phyloP scores from a whole-genome alignment of 176 grass and related monocot genomes.

The Carex kokanica region DNA sequence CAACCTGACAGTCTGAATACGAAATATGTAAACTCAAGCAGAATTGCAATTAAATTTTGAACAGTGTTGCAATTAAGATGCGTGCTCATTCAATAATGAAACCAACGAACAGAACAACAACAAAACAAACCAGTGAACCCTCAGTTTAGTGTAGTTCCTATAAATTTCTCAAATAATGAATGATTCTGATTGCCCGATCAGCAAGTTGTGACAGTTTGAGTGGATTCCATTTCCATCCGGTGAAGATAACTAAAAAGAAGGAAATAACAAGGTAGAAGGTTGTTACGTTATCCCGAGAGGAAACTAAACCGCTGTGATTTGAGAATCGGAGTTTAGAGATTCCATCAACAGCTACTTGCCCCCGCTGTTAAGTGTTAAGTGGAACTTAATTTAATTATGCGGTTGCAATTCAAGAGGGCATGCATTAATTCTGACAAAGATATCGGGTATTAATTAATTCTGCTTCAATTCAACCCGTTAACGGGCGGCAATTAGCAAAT shows the following conservation, averaged over 20 bases:
- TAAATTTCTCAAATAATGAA: no score
- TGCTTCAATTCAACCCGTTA: no score
- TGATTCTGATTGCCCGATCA: no score
- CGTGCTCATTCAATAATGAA: neutral
- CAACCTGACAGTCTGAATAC: slow-evolving; percentile 66
- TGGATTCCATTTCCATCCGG: neutral
- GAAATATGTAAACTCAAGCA: neutral
- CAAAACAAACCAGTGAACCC: no score
- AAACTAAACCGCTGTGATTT: slow-evolving; percentile 98
- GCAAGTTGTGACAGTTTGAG: neutral
- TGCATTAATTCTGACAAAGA: no score
- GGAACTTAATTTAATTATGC: no score
- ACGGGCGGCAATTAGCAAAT: no score
- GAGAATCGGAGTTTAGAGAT: slow-evolving; percentile 95
- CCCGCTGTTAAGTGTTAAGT: neutral
- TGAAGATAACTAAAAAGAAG: neutral
- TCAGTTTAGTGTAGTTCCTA: no score
- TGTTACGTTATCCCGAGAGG: slow-evolving; percentile 90
- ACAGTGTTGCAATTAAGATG: neutral
- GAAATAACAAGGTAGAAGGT: neutral
- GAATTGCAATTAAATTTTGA: neutral
- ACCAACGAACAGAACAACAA: neutral
- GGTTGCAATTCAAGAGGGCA: no score
- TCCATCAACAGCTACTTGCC: slow-evolving; percentile 78
- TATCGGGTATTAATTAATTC: no score